Percentiles rank a stretch among this genome's conserved stretches.
Conservation (phyloP, 768 basidiomycete species). For the Chalciporus sphaerocephalus region DNA sequence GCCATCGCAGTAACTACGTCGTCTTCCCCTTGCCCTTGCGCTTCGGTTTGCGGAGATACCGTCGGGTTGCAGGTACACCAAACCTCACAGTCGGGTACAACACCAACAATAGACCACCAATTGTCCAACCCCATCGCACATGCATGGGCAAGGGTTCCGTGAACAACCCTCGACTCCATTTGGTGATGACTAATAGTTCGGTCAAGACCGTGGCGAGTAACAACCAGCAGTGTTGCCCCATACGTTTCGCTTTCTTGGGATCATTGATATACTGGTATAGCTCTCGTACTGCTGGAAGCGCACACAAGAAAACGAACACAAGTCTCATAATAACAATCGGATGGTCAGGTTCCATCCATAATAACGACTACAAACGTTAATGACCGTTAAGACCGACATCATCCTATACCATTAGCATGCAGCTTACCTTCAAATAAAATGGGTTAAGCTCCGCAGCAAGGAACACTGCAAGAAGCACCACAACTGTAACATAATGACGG, state of each 20-base stretch:
- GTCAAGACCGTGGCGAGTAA: constrained; percentile 82
- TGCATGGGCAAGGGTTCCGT: constrained; percentile 53
- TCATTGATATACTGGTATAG: constrained; percentile 80
- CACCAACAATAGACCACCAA: constrained; percentile 54
- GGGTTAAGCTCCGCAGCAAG: constrained; percentile 83
- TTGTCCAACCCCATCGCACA: constrained; percentile 66
- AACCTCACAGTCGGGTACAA: constrained; percentile 72
- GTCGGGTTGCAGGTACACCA: constrained; percentile 55
- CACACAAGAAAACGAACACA: constrained; percentile 77
- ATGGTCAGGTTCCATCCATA: constrained; percentile 92
- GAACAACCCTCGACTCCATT: constrained; percentile 78
- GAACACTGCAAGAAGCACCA: constrained; percentile 71
- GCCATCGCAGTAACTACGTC: constrained; percentile 24
- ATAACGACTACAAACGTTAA: constrained; percentile 41
- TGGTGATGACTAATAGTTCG: constrained; percentile 73
- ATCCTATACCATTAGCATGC: constrained; percentile 1
- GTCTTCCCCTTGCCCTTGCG: constrained; percentile 33
- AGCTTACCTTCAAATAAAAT: constrained; percentile 77
- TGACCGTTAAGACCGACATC: constrained; percentile 18
- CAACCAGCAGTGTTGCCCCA: constrained; percentile 89
- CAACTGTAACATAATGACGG: constrained; percentile 69
- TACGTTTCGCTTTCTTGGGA: constrained; percentile 74
- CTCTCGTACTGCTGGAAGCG: constrained; percentile 82
- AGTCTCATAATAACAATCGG: constrained; percentile 73
- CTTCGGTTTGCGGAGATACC: constrained; percentile 41